phyloP scores from a whole-genome alignment of 306 rosid species.

The Spatholobus suberectus region DNA sequence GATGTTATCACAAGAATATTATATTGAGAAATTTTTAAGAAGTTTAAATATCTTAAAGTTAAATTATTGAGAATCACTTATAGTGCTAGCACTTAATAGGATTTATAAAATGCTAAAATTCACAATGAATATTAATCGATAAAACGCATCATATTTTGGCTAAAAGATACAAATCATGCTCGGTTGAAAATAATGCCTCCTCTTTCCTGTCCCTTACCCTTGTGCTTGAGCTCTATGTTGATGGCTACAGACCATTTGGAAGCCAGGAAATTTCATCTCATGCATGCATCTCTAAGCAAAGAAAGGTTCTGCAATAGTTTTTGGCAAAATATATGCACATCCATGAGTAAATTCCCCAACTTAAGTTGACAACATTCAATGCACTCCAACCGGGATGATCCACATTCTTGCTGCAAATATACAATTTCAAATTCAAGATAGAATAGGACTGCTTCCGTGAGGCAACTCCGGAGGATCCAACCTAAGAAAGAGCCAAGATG shows the following conservation, averaged over 20 bases:
- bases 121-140: not conserved
- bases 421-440: conserved; percentile 45
- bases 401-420: conserved; percentile 16
- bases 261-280: not conserved
- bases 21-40: no score
- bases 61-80: no score
- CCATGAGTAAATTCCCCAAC: not conserved
- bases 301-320: not conserved
- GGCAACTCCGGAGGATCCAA: conserved; percentile 57
- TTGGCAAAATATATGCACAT: not conserved
- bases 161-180: not conserved
- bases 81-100: no score
- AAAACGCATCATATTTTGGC: not conserved
- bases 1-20: no score
- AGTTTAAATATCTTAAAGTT: no score
- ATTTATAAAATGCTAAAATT: not conserved
- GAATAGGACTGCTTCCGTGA: conserved; percentile 58
- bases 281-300: not conserved
- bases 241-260: not conserved
- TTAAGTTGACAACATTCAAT: not conserved
- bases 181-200: not conserved
- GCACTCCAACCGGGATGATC: conserved; percentile 25
- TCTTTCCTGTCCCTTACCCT: not conserved
- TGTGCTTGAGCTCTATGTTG: not conserved
- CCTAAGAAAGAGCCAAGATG: conserved; percentile 48